Evolutionary conservation across 2,329 filamentous ascomycete genomes (phyloP).

Genomic region (Trichophyton mentagrophytes): DNA sequence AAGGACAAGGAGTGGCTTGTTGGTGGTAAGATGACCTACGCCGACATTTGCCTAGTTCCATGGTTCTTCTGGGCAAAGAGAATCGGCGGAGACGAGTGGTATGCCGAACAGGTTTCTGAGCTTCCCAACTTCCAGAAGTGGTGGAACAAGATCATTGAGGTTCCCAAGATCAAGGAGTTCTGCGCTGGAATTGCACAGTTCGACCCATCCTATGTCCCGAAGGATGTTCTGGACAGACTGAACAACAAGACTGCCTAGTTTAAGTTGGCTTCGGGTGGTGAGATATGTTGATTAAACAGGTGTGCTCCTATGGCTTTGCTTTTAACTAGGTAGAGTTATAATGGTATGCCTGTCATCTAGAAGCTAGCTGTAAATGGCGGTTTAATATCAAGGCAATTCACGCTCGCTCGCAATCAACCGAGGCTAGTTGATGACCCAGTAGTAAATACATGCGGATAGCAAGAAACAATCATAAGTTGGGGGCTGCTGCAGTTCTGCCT

Average conservation of each 20-base stretch:
- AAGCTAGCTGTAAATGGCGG: too few relatives aligned
- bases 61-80: slow-evolving; percentile 4
- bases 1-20: slow-evolving; percentile 6
- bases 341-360: too few relatives aligned
- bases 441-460: too few relatives aligned
- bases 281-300: neutral
- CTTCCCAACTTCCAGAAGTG: slow-evolving; percentile 1
- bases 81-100: slow-evolving; percentile 1
- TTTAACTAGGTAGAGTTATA: too few relatives aligned
- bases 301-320: too few relatives aligned
- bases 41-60: slow-evolving; percentile 1
- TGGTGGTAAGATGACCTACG: slow-evolving; percentile 6
- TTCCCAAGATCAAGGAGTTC: neutral
- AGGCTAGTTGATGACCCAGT: too few relatives aligned
- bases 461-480: too few relatives aligned
- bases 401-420: too few relatives aligned
- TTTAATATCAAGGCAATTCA: too few relatives aligned
- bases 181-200: slow-evolving; percentile 1
- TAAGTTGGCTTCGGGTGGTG: neutral
- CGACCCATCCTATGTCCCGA: neutral
- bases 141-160: neutral
- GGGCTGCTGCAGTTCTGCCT: too few relatives aligned
- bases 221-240: neutral
- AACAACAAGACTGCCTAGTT: neutral
- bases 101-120: neutral